These are phyloP conservation scores for Noccaea caerulescens DNA, from an alignment of 345 rosid species.

Conservation along the genomic window DNA sequence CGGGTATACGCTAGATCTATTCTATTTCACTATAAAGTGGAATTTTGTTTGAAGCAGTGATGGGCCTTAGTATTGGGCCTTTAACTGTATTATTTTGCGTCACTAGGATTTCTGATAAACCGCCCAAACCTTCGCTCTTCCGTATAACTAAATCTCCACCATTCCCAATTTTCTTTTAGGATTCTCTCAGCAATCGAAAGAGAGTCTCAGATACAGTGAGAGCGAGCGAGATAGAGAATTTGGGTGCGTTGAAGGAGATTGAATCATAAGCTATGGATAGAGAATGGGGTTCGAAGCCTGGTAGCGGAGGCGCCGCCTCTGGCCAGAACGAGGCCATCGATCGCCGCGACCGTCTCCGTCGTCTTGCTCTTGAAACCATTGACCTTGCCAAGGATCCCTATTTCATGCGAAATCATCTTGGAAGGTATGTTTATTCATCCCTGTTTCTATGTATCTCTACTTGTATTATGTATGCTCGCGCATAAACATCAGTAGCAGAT, in stretches of 20 bases:
- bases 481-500: not conserved
- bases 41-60: slow-evolving; percentile 22
- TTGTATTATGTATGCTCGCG: not conserved
- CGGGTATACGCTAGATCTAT: too few relatives aligned
- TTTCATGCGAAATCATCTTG: slow-evolving; percentile 98
- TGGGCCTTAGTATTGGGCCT: slow-evolving; percentile 26
- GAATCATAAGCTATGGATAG: slow-evolving; percentile 63
- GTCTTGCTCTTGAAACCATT: slow-evolving; percentile 96
- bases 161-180: not conserved
- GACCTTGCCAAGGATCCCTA: slow-evolving; percentile 98
- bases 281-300: slow-evolving; percentile 99
- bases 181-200: slow-evolving; percentile 9
- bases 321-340: slow-evolving; percentile 95
- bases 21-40: too few relatives aligned
- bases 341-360: slow-evolving; percentile 96
- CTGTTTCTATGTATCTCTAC: not conserved
- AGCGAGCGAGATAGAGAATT: slow-evolving; percentile 10
- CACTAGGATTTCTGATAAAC: not conserved
- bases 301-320: slow-evolving; percentile 98
- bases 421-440: slow-evolving; percentile 56
- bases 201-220: not conserved
- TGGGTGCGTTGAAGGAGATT: slow-evolving; percentile 1
- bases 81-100: not conserved
- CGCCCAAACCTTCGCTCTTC: not conserved
- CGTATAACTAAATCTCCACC: slow-evolving; percentile 7